Percentiles rank a stretch among this genome's conserved stretches.
phyloP scores from a whole-genome alignment of 1,284 basidiomycete genomes.

The Thelephora terrestris region DNA sequence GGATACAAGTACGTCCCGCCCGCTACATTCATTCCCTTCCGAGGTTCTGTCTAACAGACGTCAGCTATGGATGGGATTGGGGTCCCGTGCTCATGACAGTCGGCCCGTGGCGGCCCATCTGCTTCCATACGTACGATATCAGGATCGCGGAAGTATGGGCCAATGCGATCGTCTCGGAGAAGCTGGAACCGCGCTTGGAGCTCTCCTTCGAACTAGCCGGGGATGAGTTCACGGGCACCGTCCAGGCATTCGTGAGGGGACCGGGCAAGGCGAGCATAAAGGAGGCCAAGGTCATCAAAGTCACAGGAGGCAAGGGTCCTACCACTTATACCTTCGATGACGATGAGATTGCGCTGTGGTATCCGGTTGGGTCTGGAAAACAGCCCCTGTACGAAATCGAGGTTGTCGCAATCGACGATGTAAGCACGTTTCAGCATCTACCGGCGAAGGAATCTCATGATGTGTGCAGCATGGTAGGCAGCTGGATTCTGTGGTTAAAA shows the following conservation, averaged over 20 bases:
- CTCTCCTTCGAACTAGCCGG: conserved; percentile 36
- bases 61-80: conserved; percentile 81
- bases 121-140: conserved; percentile 54
- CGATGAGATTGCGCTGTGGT: conserved; percentile 67
- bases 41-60: background rate
- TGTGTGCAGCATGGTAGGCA: conserved; percentile 33
- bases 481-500: conserved; percentile 43
- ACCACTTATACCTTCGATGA: conserved; percentile 41
- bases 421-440: conserved; percentile 18
- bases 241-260: conserved; percentile 35
- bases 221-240: conserved; percentile 15
- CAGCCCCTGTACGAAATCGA: conserved; percentile 69
- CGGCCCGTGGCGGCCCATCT: conserved; percentile 74
- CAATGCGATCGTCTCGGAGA: conserved; percentile 41
- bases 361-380: conserved; percentile 72
- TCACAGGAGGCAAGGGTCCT: conserved; percentile 28
- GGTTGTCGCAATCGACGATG: conserved; percentile 40
- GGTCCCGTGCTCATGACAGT: conserved; percentile 71
- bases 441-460: background rate
- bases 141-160: conserved; percentile 59
- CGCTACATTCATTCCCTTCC: background rate
- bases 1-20: conserved; percentile 60
- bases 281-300: conserved; percentile 26
- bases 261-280: conserved; percentile 34
- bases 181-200: conserved; percentile 38